Evolutionary conservation across 1,139 yeast species (phyloP), one percentile per base, ranked within the genome.

Genomic region (Yamadazyma aaseri): DNA sequence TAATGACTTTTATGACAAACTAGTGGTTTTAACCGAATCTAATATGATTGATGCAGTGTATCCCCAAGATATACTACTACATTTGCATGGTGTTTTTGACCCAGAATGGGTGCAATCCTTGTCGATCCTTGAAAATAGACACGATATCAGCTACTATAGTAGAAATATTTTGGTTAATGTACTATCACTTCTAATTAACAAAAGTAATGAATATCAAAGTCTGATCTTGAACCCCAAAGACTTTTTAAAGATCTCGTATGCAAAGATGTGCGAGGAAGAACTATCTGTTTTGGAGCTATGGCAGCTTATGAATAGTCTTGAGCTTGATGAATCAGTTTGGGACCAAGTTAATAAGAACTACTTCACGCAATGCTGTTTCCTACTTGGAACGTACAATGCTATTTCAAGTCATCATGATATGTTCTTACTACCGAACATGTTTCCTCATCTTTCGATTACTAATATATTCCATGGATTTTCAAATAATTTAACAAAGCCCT

Each of bases 1-100:
- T 41, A 60, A 66, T 41, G 62, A 55, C 26, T 49, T 46, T 36
- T 56, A 55, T 35, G 66, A 65, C 44, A 62, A 62, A 33, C 26
- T 62, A 20, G 28, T 53, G 13, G 63, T 68, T 1, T 47, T 70
- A 24, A 57, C 64, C n/a, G 31, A 45, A 5, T 49, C 53, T n/a
- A 67, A 67, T 39, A 56, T 53, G 16, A 37, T 65, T 3, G 42
- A 46, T 3, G 36, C 47, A 5, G 59, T 67, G 0, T 36, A 55
- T 13, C 53, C 70, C 3, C 46, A 46, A 10, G 41, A 55, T 31
- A 41, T 65, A 6, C 53, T 54, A 3, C 50, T 62, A 29, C 70
- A 63, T 28, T 41, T 56, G 12, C 50, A 48, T 37, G 46, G 50
- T 24, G 58, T 63, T 0, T 23, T 65, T 2, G 50, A 55, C 17